A percentile compares a stretch with the other conserved stretches of the same genome.
These are phyloP conservation scores for Chlorella sp. DNA, from an alignment of 139 green algal genomes.

Conservation along the genomic window DNA sequence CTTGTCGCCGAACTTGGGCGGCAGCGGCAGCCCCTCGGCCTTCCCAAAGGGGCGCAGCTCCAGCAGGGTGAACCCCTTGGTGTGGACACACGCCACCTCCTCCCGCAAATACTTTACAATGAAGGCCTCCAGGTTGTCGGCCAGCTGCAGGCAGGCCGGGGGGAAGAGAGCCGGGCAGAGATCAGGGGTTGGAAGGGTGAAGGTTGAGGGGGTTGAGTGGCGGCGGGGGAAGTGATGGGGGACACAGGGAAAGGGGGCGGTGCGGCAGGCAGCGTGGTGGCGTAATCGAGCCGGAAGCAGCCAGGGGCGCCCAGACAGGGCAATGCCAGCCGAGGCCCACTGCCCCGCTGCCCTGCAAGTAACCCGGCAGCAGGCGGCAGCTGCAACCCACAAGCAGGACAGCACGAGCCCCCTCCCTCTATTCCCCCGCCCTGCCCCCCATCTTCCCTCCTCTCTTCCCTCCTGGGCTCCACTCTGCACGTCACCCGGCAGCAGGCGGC, in stretches of 20 bases:
- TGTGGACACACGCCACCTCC: not conserved
- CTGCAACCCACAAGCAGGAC: not conserved
- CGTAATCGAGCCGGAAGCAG: not conserved
- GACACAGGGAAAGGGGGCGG: not conserved
- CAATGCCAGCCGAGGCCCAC: not conserved
- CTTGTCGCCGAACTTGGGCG: too few relatives aligned
- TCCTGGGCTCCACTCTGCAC: too few relatives aligned
- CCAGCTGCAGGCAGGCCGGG: not conserved
- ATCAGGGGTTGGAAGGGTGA: not conserved
- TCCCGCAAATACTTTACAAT: not conserved
- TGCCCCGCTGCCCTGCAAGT: not conserved
- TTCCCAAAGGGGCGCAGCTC: constrained; percentile 21
- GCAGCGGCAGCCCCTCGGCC: too few relatives aligned
- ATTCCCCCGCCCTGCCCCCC: too few relatives aligned
- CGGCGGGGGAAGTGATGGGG: not conserved
- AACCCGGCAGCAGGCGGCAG: not conserved
- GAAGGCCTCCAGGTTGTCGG: not conserved
- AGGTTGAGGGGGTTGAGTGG: not conserved
- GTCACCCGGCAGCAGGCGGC: not conserved
- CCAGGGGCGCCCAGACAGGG: not conserved
- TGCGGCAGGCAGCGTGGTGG: not conserved
- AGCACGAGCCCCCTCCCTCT: too few relatives aligned
- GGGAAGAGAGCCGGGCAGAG: not conserved
- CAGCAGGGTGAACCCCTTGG: not conserved
- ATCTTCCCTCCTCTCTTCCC: too few relatives aligned